Evolutionary conservation across 2,329 filamentous ascomycete species (phyloP).

Genomic region (Cercospora sojina): DNA sequence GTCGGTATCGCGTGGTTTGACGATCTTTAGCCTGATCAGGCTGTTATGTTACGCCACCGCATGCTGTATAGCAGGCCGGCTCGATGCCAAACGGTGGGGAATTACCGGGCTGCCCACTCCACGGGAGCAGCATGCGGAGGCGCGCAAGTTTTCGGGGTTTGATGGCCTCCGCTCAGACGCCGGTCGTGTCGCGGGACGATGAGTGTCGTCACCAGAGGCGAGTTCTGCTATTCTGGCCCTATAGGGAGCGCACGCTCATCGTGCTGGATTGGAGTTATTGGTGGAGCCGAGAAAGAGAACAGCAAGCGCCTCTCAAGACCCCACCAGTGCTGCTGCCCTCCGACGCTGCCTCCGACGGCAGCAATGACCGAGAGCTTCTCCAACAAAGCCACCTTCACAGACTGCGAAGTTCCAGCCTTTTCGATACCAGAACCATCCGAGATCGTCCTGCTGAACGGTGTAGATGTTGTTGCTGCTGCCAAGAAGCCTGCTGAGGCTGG

Average conservation of each 20-base stretch:
- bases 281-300: not conserved
- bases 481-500: not conserved
- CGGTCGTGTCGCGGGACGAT: not conserved
- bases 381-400: not conserved
- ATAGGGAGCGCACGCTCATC: not conserved
- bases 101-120: not conserved
- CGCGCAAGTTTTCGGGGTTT: conserved; percentile 1
- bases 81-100: not conserved
- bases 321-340: not conserved
- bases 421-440: not conserved
- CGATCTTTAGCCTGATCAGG: not conserved
- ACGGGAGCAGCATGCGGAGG: not conserved
- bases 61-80: not conserved
- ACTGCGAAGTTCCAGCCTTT: not conserved
- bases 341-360: not conserved
- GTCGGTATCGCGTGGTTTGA: conserved; percentile 1
- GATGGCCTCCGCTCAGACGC: not conserved
- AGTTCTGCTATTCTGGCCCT: not conserved
- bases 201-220: not conserved
- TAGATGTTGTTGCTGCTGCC: not conserved
- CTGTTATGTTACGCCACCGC: not conserved
- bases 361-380: not conserved
- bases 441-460: not conserved
- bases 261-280: not conserved
- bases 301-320: not conserved